Conservation (phyloP, 768 basidiomycete species). For the Mycena kentingensis region DNA sequence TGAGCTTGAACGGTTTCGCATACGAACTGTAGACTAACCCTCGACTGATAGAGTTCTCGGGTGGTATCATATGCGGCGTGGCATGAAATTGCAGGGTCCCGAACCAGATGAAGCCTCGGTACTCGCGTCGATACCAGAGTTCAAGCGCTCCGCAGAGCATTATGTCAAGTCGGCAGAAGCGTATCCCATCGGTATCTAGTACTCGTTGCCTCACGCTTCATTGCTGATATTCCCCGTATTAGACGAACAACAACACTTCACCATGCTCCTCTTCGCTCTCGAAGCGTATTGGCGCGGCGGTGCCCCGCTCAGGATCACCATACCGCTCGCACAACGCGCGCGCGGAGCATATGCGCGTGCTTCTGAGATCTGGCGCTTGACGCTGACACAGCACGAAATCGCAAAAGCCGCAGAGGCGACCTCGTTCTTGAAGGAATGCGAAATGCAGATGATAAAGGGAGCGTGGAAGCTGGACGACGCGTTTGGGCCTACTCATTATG, state of each 20-base stretch:
- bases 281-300: conserved; percentile 32
- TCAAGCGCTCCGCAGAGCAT: neutral
- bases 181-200: conserved; percentile 2
- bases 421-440: conserved; percentile 4
- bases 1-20: conserved; percentile 21
- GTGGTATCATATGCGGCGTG: conserved; percentile 15
- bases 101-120: neutral
- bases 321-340: conserved; percentile 11
- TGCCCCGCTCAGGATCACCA: conserved; percentile 4
- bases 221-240: neutral
- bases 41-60: neutral
- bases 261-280: conserved; percentile 31
- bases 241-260: conserved; percentile 13
- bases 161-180: conserved; percentile 16
- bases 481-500: neutral
- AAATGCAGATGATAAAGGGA: conserved; percentile 6
- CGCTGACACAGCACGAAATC: conserved; percentile 1
- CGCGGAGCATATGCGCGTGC: conserved; percentile 1
- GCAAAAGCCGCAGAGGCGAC: conserved; percentile 4
- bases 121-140: neutral
- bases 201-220: neutral
- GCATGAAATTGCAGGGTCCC: neutral
- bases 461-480: neutral
- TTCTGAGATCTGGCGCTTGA: conserved; percentile 3
- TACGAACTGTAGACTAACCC: neutral